These are phyloP conservation scores for Paecilomyces variotii DNA, from an alignment of 2,329 filamentous ascomycete genomes.

Conservation along the genomic window DNA sequence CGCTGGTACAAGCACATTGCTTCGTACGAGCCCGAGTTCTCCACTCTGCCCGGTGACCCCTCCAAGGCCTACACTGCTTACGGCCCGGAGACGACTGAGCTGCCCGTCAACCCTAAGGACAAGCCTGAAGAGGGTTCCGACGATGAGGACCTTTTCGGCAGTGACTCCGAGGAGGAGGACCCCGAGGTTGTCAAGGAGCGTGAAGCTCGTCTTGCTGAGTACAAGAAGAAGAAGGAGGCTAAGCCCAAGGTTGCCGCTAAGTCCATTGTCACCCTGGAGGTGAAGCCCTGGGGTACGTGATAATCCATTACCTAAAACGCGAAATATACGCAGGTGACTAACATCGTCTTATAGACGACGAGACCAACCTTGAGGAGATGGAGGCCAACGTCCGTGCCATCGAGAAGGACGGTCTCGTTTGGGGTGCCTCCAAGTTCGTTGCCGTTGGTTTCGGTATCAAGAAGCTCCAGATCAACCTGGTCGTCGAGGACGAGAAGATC, in stretches of 20 bases:
- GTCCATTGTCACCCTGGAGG: conserved; percentile 89
- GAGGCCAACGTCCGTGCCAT: conserved; percentile 75
- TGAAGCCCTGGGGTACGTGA: conserved; percentile 95
- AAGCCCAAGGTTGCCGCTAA: conserved; percentile 91
- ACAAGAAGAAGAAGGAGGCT: conserved; percentile 92
- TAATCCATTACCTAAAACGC: not conserved
- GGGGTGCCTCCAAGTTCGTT: conserved; percentile 86
- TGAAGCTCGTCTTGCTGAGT: conserved; percentile 85
- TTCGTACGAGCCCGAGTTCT: conserved; percentile 87
- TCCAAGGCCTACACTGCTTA: conserved; percentile 83
- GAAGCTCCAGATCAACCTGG: conserved; percentile 98
- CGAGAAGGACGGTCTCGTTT: conserved; percentile 88
- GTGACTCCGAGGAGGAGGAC: conserved; percentile 90
- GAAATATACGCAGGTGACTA: conserved; percentile 4
- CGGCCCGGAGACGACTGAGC: conserved; percentile 72
- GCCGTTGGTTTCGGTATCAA: conserved; percentile 95
- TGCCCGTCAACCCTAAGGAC: conserved; percentile 79
- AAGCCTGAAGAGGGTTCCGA: conserved; percentile 73
- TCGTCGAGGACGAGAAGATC: conserved; percentile 95
- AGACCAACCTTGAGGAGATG: conserved; percentile 81
- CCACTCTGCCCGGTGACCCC: conserved; percentile 81
- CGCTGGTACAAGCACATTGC: conserved; percentile 99
- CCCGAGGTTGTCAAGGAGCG: conserved; percentile 74
- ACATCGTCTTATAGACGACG: conserved; percentile 57
- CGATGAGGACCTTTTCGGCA: conserved; percentile 88